A percentile compares a stretch with the other conserved stretches of the same genome.
phyloP scores from a whole-genome alignment of 352 stramenopile genomes.

The Elongisporangium undulatum region DNA sequence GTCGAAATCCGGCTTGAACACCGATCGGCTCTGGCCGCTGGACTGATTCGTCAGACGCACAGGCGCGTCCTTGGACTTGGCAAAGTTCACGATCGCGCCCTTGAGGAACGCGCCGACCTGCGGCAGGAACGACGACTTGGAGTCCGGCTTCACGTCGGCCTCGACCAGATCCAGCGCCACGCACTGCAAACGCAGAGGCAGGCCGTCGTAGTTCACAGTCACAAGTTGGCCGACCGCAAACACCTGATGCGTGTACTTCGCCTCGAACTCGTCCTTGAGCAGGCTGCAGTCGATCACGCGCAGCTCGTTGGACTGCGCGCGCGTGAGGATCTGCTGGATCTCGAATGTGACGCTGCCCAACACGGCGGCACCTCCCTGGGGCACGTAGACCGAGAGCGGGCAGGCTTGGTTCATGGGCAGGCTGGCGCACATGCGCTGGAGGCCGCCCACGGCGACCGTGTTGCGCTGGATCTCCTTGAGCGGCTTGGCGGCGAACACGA shows the following conservation, averaged over 20 bases:
- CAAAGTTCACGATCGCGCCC: conserved; percentile 71
- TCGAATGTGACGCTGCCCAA: conserved; percentile 78
- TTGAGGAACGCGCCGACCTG: conserved; percentile 51
- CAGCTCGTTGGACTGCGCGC: conserved; percentile 50
- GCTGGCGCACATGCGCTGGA: conserved; percentile 76
- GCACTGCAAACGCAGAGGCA: conserved; percentile 70
- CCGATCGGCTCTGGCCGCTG: conserved; percentile 56
- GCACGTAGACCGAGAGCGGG: conserved; percentile 60
- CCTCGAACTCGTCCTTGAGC: conserved; percentile 66
- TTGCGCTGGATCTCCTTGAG: conserved; percentile 59
- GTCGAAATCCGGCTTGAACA: conserved; percentile 97
- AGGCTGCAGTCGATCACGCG: conserved; percentile 69
- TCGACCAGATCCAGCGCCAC: conserved; percentile 51
- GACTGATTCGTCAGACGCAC: conserved; percentile 80
- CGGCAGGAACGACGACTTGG: conserved; percentile 27
- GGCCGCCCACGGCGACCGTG: conserved; percentile 59
- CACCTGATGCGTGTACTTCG: conserved; percentile 65
- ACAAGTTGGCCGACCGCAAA: conserved; percentile 76
- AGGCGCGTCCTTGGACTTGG: conserved; percentile 69
- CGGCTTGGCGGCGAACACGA: conserved; percentile 71
- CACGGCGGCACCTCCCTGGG: conserved; percentile 25
- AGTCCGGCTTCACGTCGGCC: conserved; percentile 17
- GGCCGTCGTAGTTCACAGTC: conserved; percentile 50
- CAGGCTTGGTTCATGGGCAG: conserved; percentile 64
- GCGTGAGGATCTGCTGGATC: conserved; percentile 72